Percentiles rank a stretch among this genome's conserved stretches.
These are phyloP conservation scores for Syzygium jambos DNA, from an alignment of 345 rosid genomes.

Conservation along the genomic window DNA sequence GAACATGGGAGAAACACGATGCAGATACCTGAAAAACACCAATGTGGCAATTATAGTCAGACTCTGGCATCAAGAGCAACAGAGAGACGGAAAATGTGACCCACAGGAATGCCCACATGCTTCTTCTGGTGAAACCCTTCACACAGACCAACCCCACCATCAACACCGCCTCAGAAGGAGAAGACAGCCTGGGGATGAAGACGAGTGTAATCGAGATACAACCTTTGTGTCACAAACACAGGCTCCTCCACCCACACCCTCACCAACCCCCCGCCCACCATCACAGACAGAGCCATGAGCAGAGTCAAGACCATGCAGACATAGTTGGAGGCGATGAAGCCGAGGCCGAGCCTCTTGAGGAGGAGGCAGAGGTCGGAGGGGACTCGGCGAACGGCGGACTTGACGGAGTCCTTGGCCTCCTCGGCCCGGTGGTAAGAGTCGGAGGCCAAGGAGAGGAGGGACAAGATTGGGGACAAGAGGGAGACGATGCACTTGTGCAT, in stretches of 20 bases:
- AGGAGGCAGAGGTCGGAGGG: constrained; percentile 13
- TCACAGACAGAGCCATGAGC: constrained; percentile 34
- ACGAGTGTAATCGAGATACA: constrained; percentile 63
- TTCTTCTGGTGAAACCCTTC: neutral
- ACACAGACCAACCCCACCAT: neutral
- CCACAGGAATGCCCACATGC: constrained; percentile 35
- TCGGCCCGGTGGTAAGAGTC: constrained; percentile 52
- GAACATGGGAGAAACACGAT: neutral
- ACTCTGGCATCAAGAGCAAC: constrained; percentile 68
- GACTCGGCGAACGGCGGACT: constrained; percentile 21
- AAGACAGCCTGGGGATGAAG: constrained; percentile 49
- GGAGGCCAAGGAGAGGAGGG: constrained; percentile 10
- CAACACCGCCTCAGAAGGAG: constrained; percentile 4
- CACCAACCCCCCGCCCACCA: constrained; percentile 51
- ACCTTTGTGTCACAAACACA: constrained; percentile 34
- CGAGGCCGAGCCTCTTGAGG: constrained; percentile 35
- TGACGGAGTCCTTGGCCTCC: constrained; percentile 14
- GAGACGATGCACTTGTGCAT: constrained; percentile 35
- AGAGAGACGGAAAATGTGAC: constrained; percentile 51
- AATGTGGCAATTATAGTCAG: constrained; percentile 49
- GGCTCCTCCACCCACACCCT: constrained; percentile 60
- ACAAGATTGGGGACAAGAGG: constrained; percentile 39
- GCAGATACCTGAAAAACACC: constrained; percentile 64
- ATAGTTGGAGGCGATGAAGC: constrained; percentile 48
- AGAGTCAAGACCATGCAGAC: constrained; percentile 31